Evolutionary conservation across 805 yeast genomes (phyloP).

Genomic region (Pichia eremophila): DNA sequence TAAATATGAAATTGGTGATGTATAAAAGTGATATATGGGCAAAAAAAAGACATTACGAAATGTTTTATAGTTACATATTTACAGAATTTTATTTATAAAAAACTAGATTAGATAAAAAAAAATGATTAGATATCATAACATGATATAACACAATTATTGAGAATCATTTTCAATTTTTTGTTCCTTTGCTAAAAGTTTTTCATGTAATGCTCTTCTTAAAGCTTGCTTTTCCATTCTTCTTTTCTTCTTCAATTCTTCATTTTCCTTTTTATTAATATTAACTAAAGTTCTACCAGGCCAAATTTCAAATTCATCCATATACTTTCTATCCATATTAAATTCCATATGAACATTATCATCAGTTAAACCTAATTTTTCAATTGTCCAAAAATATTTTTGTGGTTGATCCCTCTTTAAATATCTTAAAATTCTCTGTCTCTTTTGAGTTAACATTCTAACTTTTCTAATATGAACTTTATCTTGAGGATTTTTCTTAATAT

Average conservation of each 20-base stretch:
- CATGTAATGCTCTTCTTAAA: constrained; percentile 20
- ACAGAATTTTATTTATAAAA: too few species aligned
- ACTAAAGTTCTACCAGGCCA: constrained; percentile 68
- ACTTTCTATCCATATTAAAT: constrained; percentile 70
- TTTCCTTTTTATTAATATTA: constrained; percentile 42
- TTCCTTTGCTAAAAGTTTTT: neutral
- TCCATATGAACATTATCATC: constrained; percentile 73
- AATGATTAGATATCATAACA: too few species aligned
- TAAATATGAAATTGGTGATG: constrained; percentile 22
- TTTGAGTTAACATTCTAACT: constrained; percentile 78
- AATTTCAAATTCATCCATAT: constrained; percentile 68
- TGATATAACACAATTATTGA: too few species aligned
- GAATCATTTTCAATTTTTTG: neutral
- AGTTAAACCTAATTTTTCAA: constrained; percentile 78
- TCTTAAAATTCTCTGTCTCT: constrained; percentile 73
- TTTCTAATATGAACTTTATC: constrained; percentile 63
- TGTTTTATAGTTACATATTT: too few species aligned
- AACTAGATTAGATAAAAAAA: too few species aligned
- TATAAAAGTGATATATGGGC: neutral
- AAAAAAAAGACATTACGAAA: too few species aligned
- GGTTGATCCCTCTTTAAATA: constrained; percentile 78
- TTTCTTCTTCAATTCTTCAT: constrained; percentile 37
- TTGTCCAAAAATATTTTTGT: constrained; percentile 73
- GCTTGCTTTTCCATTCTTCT: constrained; percentile 38
- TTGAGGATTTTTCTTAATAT: constrained; percentile 58